Percentiles rank a stretch among this genome's conserved stretches.
Evolutionary conservation across 1,284 basidiomycete species (phyloP).

Genomic region (Coniophora puteana): DNA sequence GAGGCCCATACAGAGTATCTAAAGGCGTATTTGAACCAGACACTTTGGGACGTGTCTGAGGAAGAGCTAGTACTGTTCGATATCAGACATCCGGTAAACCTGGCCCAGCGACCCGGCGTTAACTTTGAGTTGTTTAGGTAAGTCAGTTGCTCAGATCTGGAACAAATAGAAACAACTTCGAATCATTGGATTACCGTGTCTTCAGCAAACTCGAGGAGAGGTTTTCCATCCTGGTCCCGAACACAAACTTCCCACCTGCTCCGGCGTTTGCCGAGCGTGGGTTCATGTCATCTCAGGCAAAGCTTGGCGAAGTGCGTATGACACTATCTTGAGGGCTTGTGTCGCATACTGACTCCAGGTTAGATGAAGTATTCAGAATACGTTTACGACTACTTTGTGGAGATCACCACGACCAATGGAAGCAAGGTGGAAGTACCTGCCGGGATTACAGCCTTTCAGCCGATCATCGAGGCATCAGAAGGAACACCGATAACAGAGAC

Average conservation of each 20-base stretch:
- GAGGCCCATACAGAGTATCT: too few species aligned
- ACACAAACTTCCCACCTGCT: constrained; percentile 15
- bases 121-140: too few species aligned
- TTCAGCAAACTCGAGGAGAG: background rate
- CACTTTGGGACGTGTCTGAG: constrained; percentile 12
- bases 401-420: constrained; percentile 8
- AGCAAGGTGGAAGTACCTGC: constrained; percentile 9
- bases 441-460: constrained; percentile 13
- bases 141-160: too few species aligned
- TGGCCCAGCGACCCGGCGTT: too few species aligned
- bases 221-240: constrained; percentile 12
- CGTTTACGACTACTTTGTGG: constrained; percentile 12
- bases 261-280: too few species aligned
- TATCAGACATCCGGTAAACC: constrained; percentile 6
- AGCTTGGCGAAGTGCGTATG: background rate
- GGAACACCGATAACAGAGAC: background rate
- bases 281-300: background rate
- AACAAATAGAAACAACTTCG: background rate
- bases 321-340: background rate
- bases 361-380: constrained; percentile 9
- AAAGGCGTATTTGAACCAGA: too few species aligned
- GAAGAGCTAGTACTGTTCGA: constrained; percentile 15
- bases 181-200: background rate
- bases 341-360: background rate
- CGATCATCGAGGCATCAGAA: constrained; percentile 2